Evolutionary conservation across 164 flowering plant genomes (phyloP).

Genomic region (Macadamia integrifolia): DNA sequence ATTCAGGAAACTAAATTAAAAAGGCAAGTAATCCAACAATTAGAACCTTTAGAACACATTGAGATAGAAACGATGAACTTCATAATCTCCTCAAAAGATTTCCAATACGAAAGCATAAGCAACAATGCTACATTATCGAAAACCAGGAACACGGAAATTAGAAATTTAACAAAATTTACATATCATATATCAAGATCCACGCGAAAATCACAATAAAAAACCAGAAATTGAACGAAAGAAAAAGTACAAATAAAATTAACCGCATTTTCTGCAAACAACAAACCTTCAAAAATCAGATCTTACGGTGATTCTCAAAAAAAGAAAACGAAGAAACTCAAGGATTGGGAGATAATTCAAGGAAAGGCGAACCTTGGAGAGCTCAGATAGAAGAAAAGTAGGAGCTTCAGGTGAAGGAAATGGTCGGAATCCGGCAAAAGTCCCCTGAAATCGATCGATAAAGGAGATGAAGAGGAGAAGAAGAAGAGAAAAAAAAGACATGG

Average conservation of each 20-base stretch:
- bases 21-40: not conserved
- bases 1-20: not conserved
- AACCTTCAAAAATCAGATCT: not conserved
- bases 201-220: not conserved
- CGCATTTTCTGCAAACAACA: not conserved
- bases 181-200: slow-evolving; percentile 1
- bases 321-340: not conserved
- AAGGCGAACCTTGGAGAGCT: slow-evolving; percentile 7
- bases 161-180: not conserved
- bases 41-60: not conserved
- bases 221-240: not conserved
- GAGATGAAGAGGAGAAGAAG: not conserved
- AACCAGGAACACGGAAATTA: not conserved
- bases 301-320: too few relatives aligned
- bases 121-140: too few relatives aligned
- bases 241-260: not conserved
- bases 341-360: not conserved
- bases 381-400: not conserved
- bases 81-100: not conserved
- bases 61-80: not conserved
- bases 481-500: slow-evolving; percentile 1
- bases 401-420: not conserved
- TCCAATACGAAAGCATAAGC: not conserved
- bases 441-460: not conserved
- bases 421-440: slow-evolving; percentile 1